Percentiles rank a stretch among this genome's conserved stretches.
phyloP scores from a whole-genome alignment of 768 basidiomycete genomes.

The Xerocomellus amylosporus region DNA sequence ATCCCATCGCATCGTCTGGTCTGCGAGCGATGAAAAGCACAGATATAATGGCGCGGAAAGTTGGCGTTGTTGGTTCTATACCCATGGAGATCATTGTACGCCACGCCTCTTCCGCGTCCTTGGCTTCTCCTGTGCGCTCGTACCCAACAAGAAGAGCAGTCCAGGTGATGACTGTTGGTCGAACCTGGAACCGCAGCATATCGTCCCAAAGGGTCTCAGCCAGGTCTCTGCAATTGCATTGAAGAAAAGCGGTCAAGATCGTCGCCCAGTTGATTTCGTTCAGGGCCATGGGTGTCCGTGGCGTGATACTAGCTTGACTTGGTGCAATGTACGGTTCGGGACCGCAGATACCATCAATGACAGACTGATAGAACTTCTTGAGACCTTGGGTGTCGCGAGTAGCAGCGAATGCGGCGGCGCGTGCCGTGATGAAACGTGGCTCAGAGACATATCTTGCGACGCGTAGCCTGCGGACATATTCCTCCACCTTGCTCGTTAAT shows the following conservation, averaged over 20 bases:
- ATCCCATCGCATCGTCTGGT: constrained; percentile 47
- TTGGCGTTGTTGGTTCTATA: constrained; percentile 55
- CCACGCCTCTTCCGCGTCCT: constrained; percentile 62
- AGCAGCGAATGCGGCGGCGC: constrained; percentile 46
- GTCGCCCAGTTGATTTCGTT: constrained; percentile 59
- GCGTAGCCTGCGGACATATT: constrained; percentile 48
- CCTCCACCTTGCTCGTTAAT: constrained; percentile 41
- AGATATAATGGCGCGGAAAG: constrained; percentile 71
- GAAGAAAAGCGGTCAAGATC: constrained; percentile 65
- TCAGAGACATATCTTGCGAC: constrained; percentile 51
- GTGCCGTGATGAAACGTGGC: constrained; percentile 47
- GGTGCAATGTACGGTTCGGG: constrained; percentile 54
- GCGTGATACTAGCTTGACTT: constrained; percentile 36
- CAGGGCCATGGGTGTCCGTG: constrained; percentile 46
- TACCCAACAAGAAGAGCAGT: constrained; percentile 68
- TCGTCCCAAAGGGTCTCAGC: constrained; percentile 70
- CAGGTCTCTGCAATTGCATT: constrained; percentile 50
- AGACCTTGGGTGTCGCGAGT: constrained; percentile 35
- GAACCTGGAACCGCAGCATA: constrained; percentile 46
- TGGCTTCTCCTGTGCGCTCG: constrained; percentile 45
- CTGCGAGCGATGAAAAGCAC: constrained; percentile 52
- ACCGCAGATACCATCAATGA: constrained; percentile 51
- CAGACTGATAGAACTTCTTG: constrained; percentile 46
- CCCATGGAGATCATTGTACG: constrained; percentile 55
- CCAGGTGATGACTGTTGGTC: constrained; percentile 62